Evolutionary conservation across 106 monocot genomes (phyloP), one percentile per base, ranked within the genome.

Genomic region (Dendrobium chrysotoxum): DNA sequence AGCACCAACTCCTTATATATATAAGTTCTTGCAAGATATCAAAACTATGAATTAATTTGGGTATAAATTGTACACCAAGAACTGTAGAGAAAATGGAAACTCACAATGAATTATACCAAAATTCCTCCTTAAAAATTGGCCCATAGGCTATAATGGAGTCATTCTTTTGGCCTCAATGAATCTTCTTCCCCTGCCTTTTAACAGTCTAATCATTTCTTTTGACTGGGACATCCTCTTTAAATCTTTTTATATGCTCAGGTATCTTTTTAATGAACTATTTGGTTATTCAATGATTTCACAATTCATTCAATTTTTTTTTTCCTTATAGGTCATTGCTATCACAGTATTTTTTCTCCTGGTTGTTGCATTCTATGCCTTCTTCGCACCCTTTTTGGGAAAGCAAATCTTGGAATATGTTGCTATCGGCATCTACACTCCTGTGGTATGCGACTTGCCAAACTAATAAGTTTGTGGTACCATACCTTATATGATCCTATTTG

Each of bases 351-450:
- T 99, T 66, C 83, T 99, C 73, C 78, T 99, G 83, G 91, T 93
- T 77, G 91, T 99, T 72, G 95, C 92, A 61, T 99, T 95, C 83
- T 99, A 95, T 86, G 92, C 98, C 72, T 99, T 99, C 81, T 95
- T 99, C 78, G 95, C 98, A 72, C 98, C 98, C 13, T 99, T 99
- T 85, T 79, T 99, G n/a, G 90, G 98, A 68, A 91, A 88, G 47
- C 84, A 21, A 6, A 39, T 99, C 47, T 74, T 99, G 68, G 88
- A 95, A 77, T 95, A 95, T 86, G 77, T 84, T 64, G 79, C 86
- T 7, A 82, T 91, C 38, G 91, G 79, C 30, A 71, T 93, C 82
- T 99, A 99, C 82, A 87, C 95, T 75, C 98, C 98, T 28, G 81
- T 95, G 95, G 98, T 99, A 95, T 71, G 92, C 79, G 13, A 64